Evolutionary conservation across 2,329 filamentous ascomycete genomes (phyloP).

Genomic region (Sordariomycetes sp.): DNA sequence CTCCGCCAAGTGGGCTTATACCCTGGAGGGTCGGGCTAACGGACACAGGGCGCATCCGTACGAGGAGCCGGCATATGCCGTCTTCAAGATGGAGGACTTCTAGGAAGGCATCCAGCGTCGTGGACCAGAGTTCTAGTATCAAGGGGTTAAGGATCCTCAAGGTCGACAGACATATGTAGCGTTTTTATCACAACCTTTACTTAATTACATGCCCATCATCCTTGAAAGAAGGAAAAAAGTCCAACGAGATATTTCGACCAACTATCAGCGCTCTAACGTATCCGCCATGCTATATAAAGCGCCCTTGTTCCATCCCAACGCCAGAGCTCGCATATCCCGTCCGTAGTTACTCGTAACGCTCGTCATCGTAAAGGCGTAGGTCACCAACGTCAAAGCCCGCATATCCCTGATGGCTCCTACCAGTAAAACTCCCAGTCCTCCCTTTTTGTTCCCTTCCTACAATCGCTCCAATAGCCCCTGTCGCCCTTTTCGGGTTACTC

Average conservation of each 20-base stretch:
- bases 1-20: neutral
- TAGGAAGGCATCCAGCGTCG: conserved; percentile 9
- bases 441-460: neutral
- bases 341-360: neutral
- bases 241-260: neutral
- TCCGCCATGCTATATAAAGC: too few species aligned
- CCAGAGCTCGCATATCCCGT: neutral
- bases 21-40: neutral
- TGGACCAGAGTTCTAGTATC: too few species aligned
- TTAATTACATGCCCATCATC: neutral
- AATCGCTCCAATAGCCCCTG: neutral
- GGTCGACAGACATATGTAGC: too few species aligned
- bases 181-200: too few species aligned
- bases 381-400: neutral
- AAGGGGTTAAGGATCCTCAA: too few species aligned
- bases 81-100: conserved; percentile 37
- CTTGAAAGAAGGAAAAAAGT: neutral
- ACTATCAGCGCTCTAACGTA: neutral
- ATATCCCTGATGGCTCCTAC: too few species aligned
- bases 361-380: conserved; percentile 1
- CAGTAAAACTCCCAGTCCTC: neutral
- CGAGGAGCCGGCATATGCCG: conserved; percentile 38
- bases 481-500: neutral
- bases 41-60: conserved; percentile 35
- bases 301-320: neutral